A percentile compares a stretch with the other conserved stretches of the same genome.
phyloP scores from a whole-genome alignment of 768 basidiomycete genomes.

The Mycena rebaudengoi region DNA sequence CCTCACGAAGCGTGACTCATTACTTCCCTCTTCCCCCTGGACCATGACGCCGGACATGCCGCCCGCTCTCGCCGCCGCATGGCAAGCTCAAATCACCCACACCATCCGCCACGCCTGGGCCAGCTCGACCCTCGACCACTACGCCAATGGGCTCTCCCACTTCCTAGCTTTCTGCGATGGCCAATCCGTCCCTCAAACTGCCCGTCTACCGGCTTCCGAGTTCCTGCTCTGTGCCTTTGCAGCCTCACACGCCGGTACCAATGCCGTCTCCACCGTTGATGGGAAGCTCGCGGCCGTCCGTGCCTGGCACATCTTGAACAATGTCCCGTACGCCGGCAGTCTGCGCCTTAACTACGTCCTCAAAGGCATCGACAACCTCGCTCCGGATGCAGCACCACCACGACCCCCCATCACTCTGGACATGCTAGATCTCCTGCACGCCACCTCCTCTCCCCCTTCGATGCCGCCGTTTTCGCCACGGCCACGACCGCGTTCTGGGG shows the following conservation, averaged over 20 bases:
- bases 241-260: slow-evolving; percentile 28
- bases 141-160: slow-evolving; percentile 9
- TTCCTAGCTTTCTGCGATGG: slow-evolving; percentile 32
- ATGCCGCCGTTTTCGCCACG: slow-evolving; percentile 31
- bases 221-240: slow-evolving; percentile 39
- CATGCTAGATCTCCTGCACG: slow-evolving; percentile 30
- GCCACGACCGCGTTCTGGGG: slow-evolving; percentile 41
- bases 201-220: slow-evolving; percentile 34
- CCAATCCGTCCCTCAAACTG: slow-evolving; percentile 18
- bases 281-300: slow-evolving; percentile 36
- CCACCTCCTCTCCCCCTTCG: slow-evolving; percentile 24
- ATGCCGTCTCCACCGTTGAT: slow-evolving; percentile 28
- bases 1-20: neutral
- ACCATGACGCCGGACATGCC: too few relatives aligned
- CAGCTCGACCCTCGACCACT: slow-evolving; percentile 17
- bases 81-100: neutral
- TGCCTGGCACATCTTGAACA: slow-evolving; percentile 44
- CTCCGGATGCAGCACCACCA: slow-evolving; percentile 26
- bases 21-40: neutral
- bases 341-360: slow-evolving; percentile 32
- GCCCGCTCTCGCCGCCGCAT: too few relatives aligned
- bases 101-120: slow-evolving; percentile 23
- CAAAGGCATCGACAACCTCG: slow-evolving; percentile 31
- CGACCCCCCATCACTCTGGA: slow-evolving; percentile 29
- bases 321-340: slow-evolving; percentile 30